Conservation (phyloP, 2,329 filamentous ascomycete genomes). For the Talaromyces sp. region DNA sequence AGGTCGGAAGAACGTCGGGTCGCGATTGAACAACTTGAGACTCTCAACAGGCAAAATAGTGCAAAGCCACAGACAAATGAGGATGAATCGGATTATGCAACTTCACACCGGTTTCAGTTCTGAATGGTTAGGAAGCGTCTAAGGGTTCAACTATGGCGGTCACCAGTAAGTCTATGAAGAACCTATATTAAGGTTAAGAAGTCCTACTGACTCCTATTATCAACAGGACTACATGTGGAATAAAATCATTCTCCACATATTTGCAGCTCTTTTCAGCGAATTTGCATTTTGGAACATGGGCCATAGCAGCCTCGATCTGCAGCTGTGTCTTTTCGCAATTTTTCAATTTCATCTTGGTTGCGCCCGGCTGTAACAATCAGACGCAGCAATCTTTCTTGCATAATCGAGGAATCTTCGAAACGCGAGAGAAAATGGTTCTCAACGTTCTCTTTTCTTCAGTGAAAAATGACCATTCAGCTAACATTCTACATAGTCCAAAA, state of each 20-base stretch:
- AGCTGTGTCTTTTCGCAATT: slow-evolving; percentile 58
- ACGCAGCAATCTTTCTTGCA: slow-evolving; percentile 60
- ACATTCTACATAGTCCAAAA: slow-evolving; percentile 49
- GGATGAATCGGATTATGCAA: too few species aligned
- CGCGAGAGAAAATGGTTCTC: slow-evolving; percentile 55
- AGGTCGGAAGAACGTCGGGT: too few species aligned
- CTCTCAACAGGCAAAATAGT: too few species aligned
- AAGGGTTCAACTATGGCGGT: too few species aligned
- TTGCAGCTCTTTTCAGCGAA: slow-evolving; percentile 58
- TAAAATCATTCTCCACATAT: slow-evolving; percentile 54
- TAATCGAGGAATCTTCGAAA: slow-evolving; percentile 58
- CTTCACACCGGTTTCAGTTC: too few species aligned
- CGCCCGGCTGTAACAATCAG: slow-evolving; percentile 58
- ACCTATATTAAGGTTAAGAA: too few species aligned
- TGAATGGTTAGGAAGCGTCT: too few species aligned
- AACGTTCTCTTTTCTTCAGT: neutral
- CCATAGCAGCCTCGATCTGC: slow-evolving; percentile 51
- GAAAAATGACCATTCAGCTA: neutral
- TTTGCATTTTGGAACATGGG: slow-evolving; percentile 63
- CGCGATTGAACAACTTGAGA: too few species aligned
- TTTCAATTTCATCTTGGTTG: slow-evolving; percentile 65
- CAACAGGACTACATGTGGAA: slow-evolving; percentile 46
- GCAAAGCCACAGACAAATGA: too few species aligned
- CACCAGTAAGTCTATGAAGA: too few species aligned
- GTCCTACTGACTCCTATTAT: too few species aligned